Evolutionary conservation across 2,329 filamentous ascomycete species (phyloP), one percentile per base, ranked within the genome.

Genomic region (Pezicula rhizophila): DNA sequence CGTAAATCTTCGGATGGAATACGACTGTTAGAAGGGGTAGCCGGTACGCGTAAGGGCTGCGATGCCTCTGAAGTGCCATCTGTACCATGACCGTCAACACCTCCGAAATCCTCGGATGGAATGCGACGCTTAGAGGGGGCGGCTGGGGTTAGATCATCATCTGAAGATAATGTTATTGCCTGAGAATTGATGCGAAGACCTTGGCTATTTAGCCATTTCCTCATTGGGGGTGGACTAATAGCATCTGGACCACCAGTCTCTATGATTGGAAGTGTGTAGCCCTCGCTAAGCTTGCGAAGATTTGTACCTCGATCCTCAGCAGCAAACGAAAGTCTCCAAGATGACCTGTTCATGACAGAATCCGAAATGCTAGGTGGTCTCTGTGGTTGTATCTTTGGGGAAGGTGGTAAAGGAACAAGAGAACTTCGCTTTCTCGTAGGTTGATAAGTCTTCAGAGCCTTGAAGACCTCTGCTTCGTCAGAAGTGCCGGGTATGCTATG

Each of bases 271-370:
- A 42, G 37, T 7, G 44, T 40, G 35, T 54, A 44, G 35, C 55
- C 57, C 44, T 57, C 53, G 37, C 57, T 64, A 12, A 63, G 46
- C 42, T 57, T 60, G 31, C 61, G 57, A 42, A 63, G 54, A 37
- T 57, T 47, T 1, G 58, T 52, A 7, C 58, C 57, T 34, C 60
- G 52, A 28, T 59, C 57, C 0, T 54, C 47, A 5, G 53, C 48
- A 17, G 53, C 38, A 44, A 65, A 65, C 12, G 62, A 64, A 11
- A 64, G 46, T 41, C 63, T 52, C 64, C 64, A 66, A 15, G 59
- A 58, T 39, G 61, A 62, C 50, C 46, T 54, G 20, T 39, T 34
- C 25, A 49, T 51, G 15, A 55, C 46, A 33, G 37, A 54, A 46
- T 39, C 53, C 42, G 34, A 46, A 45, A 62, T 57, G 51, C 58